phyloP scores from a whole-genome alignment of 2,329 filamentous ascomycete genomes.

The Diaporthe sp. region DNA sequence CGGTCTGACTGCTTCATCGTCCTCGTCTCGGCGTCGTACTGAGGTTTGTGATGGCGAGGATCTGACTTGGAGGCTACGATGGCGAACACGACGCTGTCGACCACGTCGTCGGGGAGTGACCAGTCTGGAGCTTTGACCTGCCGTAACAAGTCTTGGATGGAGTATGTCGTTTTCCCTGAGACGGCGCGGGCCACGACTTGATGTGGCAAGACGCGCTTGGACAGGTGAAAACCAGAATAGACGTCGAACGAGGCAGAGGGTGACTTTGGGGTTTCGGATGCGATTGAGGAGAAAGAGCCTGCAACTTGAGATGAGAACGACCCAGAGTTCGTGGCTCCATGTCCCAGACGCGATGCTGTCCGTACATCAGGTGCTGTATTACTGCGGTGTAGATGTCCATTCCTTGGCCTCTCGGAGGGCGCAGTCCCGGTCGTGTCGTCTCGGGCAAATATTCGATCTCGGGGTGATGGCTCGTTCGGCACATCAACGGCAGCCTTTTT shows the following conservation, averaged over 20 bases:
- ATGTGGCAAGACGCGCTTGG: constrained; percentile 85
- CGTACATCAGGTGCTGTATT: constrained; percentile 52
- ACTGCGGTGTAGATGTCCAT: constrained; percentile 52
- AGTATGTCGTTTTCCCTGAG: constrained; percentile 79
- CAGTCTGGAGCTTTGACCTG: constrained; percentile 86
- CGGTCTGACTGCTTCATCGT: constrained; percentile 65
- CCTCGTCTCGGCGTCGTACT: constrained; percentile 53
- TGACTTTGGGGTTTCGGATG: constrained; percentile 43
- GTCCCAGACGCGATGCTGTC: constrained; percentile 36
- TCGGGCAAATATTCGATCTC: constrained; percentile 62
- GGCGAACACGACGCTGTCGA: constrained; percentile 89
- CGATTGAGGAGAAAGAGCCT: constrained; percentile 33
- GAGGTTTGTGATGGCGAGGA: constrained; percentile 70
- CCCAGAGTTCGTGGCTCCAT: constrained; percentile 36
- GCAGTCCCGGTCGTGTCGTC: constrained; percentile 66
- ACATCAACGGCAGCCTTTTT: constrained; percentile 68
- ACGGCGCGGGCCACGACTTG: constrained; percentile 82
- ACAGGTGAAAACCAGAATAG: constrained; percentile 87
- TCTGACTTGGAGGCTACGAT: constrained; percentile 90
- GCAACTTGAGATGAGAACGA: constrained; percentile 28
- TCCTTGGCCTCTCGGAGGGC: constrained; percentile 38
- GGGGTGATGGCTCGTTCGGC: constrained; percentile 58
- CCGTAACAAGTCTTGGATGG: constrained; percentile 83
- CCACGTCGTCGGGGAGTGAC: constrained; percentile 82
- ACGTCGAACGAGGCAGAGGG: constrained; percentile 77